These are phyloP conservation scores for Eucalyptus regnans DNA, from an alignment of 345 rosid species.

Conservation along the genomic window DNA sequence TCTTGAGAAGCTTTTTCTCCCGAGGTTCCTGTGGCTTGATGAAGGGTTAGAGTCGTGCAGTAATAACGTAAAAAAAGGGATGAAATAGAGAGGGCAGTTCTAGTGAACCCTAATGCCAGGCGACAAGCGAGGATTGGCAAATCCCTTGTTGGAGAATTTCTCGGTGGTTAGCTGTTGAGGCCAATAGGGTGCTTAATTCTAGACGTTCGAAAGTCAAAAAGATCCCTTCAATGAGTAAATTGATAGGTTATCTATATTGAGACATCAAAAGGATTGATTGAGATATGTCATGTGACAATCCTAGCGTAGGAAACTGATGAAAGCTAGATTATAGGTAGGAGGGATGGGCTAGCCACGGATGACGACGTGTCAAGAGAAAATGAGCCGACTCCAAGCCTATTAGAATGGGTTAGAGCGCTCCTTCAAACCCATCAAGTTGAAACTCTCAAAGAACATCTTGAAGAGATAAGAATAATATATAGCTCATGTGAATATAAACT, in stretches of 20 bases:
- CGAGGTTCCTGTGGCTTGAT: background rate
- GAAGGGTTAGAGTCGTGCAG: background rate
- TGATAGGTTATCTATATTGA: background rate
- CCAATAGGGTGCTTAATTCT: background rate
- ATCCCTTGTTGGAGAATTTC: background rate
- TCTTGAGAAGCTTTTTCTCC: background rate
- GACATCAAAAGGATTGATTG: background rate
- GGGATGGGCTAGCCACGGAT: background rate
- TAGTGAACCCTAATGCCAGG: background rate
- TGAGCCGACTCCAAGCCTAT: background rate
- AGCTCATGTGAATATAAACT: background rate
- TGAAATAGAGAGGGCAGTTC: background rate
- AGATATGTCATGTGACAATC: background rate
- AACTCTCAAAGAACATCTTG: background rate
- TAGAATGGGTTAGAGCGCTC: background rate
- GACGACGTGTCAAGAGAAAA: accelerated
- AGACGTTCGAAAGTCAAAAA: background rate
- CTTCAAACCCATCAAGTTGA: background rate
- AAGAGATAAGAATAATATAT: background rate
- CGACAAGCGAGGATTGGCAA: background rate
- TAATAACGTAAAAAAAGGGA: background rate
- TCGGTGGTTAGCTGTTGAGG: background rate
- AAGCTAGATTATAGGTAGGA: background rate
- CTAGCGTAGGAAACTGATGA: background rate
- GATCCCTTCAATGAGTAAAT: background rate